A percentile compares a stretch with the other conserved stretches of the same genome.
Evolutionary conservation across 148 eudicot genomes (phyloP).

Genomic region (Persicaria maculosa): DNA sequence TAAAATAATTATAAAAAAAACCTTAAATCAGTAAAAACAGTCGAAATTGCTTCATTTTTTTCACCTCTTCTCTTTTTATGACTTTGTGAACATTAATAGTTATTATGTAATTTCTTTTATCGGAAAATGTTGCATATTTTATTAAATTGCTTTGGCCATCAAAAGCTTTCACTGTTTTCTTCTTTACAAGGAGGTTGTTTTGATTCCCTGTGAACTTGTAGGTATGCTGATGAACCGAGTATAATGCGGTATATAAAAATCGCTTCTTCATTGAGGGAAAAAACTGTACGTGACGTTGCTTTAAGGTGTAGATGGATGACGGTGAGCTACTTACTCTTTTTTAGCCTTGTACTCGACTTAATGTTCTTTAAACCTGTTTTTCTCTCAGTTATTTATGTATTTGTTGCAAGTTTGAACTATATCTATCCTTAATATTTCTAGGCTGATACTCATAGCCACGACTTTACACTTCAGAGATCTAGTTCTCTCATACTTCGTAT

Average conservation of each 20-base stretch:
- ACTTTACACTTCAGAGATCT: neutral
- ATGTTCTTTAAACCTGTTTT: neutral
- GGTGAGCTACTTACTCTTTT: conserved; percentile 39
- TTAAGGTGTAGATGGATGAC: conserved; percentile 86
- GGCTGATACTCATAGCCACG: neutral
- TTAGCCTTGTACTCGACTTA: neutral
- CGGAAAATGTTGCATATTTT: neutral
- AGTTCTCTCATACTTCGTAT: neutral
- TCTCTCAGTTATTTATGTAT: neutral
- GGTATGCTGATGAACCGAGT: conserved; percentile 67
- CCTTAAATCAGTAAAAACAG: neutral
- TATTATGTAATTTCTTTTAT: neutral
- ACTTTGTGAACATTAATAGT: neutral
- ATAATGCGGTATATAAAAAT: conserved; percentile 75
- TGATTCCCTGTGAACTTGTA: conserved; percentile 10
- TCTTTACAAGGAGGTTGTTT: neutral
- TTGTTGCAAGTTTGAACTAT: too few relatives aligned
- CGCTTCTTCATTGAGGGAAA: conserved; percentile 66
- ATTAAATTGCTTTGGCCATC: neutral
- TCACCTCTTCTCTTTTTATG: neutral
- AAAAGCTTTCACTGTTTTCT: neutral
- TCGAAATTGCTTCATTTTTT: neutral
- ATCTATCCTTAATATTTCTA: too few relatives aligned
- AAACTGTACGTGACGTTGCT: conserved; percentile 91
- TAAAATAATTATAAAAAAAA: neutral